Evolutionary conservation across 139 green algal genomes (phyloP).

Genomic region (Ulvella scutata): DNA sequence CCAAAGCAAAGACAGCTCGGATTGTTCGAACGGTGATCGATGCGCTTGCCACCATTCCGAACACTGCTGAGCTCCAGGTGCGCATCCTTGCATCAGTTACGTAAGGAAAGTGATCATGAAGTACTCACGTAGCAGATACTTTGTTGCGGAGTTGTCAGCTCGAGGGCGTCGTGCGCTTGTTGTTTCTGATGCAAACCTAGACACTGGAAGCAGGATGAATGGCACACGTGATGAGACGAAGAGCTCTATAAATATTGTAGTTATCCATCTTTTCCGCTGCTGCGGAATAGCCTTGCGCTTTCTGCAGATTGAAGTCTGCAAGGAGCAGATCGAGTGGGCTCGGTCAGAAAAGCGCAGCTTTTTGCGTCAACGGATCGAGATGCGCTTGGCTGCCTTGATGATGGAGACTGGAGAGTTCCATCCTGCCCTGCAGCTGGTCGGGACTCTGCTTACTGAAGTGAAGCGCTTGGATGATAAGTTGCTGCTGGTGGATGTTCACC

Average conservation of each 20-base stretch:
- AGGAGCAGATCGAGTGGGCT: constrained; percentile 86
- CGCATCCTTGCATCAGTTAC: not conserved
- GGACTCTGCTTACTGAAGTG: constrained; percentile 77
- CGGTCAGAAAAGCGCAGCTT: constrained; percentile 90
- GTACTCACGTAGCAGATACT: not conserved
- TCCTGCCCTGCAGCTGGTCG: constrained; percentile 58
- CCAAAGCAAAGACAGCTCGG: constrained; percentile 98
- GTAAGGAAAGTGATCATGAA: not conserved
- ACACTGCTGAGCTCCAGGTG: constrained; percentile 74
- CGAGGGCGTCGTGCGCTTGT: no score
- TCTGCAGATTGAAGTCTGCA: constrained; percentile 77
- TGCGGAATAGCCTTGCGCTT: not conserved
- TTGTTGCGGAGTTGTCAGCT: no score
- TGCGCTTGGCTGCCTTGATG: constrained; percentile 69
- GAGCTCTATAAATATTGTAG: not conserved
- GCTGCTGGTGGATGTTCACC: constrained; percentile 94
- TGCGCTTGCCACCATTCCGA: constrained; percentile 70
- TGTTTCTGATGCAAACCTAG: no score
- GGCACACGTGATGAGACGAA: not conserved
- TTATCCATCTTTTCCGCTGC: not conserved
- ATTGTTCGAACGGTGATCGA: constrained; percentile 92
- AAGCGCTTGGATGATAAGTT: constrained; percentile 98
- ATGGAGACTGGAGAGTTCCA: constrained; percentile 66
- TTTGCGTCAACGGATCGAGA: constrained; percentile 88
- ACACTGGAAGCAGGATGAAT: no score